Conservation (phyloP, 2,329 filamentous ascomycete genomes). For the Fusarium sp. region DNA sequence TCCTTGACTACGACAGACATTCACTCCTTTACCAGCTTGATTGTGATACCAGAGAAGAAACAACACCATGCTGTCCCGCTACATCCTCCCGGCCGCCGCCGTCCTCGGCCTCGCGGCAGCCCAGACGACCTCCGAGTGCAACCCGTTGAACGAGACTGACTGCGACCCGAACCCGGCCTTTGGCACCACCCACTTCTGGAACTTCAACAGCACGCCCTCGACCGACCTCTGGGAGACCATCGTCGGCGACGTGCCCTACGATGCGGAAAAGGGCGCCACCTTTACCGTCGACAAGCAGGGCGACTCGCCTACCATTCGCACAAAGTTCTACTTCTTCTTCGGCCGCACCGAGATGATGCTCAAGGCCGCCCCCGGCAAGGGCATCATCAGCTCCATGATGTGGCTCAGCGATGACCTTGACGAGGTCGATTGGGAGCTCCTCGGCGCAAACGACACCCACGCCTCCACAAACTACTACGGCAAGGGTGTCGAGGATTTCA, state of each 20-base stretch:
- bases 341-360: conserved; percentile 84
- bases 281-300: conserved; percentile 81
- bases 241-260: conserved; percentile 76
- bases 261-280: conserved; percentile 73
- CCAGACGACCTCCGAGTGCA: conserved; percentile 84
- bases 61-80: conserved; percentile 48
- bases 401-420: conserved; percentile 88
- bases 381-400: conserved; percentile 87
- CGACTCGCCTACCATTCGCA: conserved; percentile 84
- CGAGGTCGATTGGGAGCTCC: conserved; percentile 90
- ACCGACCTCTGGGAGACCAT: conserved; percentile 78
- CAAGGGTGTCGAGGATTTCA: conserved; percentile 77
- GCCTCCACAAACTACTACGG: conserved; percentile 85
- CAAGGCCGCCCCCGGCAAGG: conserved; percentile 81
- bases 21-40: conserved; percentile 16
- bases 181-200: conserved; percentile 73
- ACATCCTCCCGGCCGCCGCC: conserved; percentile 54
- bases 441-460: conserved; percentile 75
- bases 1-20: conserved; percentile 37
- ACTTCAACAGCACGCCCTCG: conserved; percentile 75
- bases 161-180: conserved; percentile 83
- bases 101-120: conserved; percentile 68
- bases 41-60: conserved; percentile 2
- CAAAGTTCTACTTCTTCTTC: conserved; percentile 89
- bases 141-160: conserved; percentile 77